These are phyloP conservation scores for Somion occarium DNA, from an alignment of 1,284 basidiomycete genomes.

Conservation along the genomic window DNA sequence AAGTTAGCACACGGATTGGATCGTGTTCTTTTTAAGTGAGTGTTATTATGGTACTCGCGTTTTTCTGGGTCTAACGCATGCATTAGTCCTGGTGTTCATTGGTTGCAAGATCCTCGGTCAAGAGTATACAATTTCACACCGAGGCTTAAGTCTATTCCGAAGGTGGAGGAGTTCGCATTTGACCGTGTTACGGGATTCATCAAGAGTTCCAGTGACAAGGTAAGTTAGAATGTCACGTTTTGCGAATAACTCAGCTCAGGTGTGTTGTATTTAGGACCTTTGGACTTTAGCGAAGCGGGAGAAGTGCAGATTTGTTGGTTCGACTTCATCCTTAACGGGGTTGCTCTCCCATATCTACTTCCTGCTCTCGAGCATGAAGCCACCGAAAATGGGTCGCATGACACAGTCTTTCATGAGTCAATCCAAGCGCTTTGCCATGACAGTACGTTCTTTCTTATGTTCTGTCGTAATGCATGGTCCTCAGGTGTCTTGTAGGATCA, in stretches of 20 bases:
- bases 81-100: conserved; percentile 84
- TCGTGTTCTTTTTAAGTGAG: conserved; percentile 82
- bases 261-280: conserved; percentile 48
- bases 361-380: conserved; percentile 63
- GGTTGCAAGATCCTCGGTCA: conserved; percentile 84
- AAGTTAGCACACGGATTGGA: conserved; percentile 75
- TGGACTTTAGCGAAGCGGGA: conserved; percentile 57
- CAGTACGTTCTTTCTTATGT: neutral
- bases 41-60: conserved; percentile 8
- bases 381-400: conserved; percentile 46
- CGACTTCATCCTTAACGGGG: conserved; percentile 88
- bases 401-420: conserved; percentile 25
- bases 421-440: conserved; percentile 48
- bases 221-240: conserved; percentile 24
- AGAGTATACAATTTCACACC: conserved; percentile 85
- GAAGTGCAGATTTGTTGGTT: conserved; percentile 71
- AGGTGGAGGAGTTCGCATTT: conserved; percentile 89
- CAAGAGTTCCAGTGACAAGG: conserved; percentile 77
- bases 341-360: conserved; percentile 89
- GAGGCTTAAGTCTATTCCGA: conserved; percentile 67
- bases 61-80: neutral
- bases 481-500: neutral
- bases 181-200: conserved; percentile 76
- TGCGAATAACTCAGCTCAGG: neutral
- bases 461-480: neutral